Conservation (phyloP, 306 rosid species). For the Gastrolobium villosum region DNA sequence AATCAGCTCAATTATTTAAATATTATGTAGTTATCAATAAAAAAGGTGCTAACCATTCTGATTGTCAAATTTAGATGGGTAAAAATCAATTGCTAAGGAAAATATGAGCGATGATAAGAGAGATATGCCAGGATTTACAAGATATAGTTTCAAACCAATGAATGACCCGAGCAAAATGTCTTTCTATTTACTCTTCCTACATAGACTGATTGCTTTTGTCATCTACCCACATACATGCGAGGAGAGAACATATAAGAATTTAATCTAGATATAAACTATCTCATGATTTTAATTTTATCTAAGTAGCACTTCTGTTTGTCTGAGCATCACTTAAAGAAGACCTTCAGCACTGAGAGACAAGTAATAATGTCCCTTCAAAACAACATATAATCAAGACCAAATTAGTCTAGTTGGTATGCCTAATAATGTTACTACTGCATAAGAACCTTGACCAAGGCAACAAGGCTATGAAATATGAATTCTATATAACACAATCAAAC, state of each 20-base stretch:
- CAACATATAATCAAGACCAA: neutral
- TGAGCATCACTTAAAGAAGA: constrained; percentile 18
- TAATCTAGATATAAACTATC: constrained; percentile 28
- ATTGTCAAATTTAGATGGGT: constrained; percentile 15
- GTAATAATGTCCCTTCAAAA: constrained; percentile 16
- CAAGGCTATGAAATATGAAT: constrained; percentile 35
- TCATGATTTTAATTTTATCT: constrained; percentile 19
- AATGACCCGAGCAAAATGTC: neutral
- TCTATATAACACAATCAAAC: constrained; percentile 21
- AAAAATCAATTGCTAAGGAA: constrained; percentile 35
- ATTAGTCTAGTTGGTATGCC: neutral
- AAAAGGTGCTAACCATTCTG: constrained; percentile 13
- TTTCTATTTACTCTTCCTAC: neutral
- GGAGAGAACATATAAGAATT: constrained; percentile 19
- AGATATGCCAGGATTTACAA: constrained; percentile 20
- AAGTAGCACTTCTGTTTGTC: neutral
- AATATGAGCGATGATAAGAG: constrained; percentile 13
- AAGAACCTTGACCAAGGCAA: constrained; percentile 16
- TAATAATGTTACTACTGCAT: constrained; percentile 13
- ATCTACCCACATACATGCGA: neutral
- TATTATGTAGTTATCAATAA: constrained; percentile 11
- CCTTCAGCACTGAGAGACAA: neutral
- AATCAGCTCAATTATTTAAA: constrained; percentile 27
- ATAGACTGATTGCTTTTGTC: constrained; percentile 23
- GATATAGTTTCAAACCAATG: constrained; percentile 11